Evolutionary conservation across 2,329 filamentous ascomycete species (phyloP).

Genomic region (Penicillium sp.): DNA sequence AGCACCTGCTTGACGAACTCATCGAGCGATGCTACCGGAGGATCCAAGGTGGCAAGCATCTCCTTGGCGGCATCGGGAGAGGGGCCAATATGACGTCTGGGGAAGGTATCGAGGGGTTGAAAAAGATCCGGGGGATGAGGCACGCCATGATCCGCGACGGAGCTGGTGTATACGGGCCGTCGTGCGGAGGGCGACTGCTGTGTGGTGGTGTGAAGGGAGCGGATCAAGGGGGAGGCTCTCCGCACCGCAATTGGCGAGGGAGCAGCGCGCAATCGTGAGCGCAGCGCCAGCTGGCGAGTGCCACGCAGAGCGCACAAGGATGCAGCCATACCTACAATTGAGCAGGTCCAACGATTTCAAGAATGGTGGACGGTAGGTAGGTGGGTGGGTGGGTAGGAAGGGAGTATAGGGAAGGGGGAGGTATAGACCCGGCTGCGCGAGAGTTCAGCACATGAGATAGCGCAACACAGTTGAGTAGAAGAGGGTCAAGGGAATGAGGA

Average conservation of each 20-base stretch:
- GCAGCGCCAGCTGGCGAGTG: slow-evolving; percentile 30
- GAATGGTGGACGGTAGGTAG: too few species aligned
- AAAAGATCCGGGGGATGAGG: slow-evolving; percentile 35
- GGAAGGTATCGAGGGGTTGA: slow-evolving; percentile 53
- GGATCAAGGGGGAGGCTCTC: slow-evolving; percentile 17
- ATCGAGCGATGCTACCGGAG: slow-evolving; percentile 64
- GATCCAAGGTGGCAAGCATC: slow-evolving; percentile 74
- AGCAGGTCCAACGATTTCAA: too few species aligned
- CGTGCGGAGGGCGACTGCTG: too few species aligned
- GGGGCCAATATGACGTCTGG: slow-evolving; percentile 79
- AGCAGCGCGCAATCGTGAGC: slow-evolving; percentile 24
- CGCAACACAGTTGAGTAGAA: too few species aligned
- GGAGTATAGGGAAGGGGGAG: too few species aligned
- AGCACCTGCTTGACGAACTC: slow-evolving; percentile 78
- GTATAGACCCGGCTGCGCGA: too few species aligned
- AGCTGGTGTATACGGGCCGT: slow-evolving; percentile 63
- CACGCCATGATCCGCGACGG: slow-evolving; percentile 71
- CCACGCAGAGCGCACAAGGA: slow-evolving; percentile 30
- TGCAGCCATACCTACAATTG: slow-evolving; percentile 28
- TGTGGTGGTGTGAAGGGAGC: too few species aligned
- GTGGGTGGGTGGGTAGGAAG: too few species aligned
- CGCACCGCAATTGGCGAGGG: too few species aligned
- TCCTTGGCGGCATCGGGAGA: slow-evolving; percentile 57
- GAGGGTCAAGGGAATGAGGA: too few species aligned
- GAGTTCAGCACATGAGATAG: too few species aligned